phyloP scores from a whole-genome alignment of 208 protist species.

The Balamuthia mandrillaris region DNA sequence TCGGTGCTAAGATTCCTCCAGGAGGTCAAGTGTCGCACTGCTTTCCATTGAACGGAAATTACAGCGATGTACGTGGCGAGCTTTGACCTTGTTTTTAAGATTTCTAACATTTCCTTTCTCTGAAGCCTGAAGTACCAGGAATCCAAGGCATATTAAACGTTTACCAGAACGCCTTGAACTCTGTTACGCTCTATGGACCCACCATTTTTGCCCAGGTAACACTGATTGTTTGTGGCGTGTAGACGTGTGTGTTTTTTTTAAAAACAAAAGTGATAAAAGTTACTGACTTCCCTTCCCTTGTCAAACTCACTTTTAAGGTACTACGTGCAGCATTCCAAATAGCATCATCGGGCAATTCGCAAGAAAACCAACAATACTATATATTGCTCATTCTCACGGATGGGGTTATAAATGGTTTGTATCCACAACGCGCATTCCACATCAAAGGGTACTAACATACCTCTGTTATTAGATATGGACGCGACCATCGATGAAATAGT shows the following conservation, averaged over 20 bases:
- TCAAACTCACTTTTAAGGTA: too few species aligned
- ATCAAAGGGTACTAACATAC: too few species aligned
- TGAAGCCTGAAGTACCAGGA: constrained; percentile 58
- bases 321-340: too few species aligned
- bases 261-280: too few species aligned
- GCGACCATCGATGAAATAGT: background rate
- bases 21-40: background rate
- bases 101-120: background rate
- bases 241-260: too few species aligned
- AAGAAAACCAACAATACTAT: constrained; percentile 6
- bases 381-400: constrained; percentile 16
- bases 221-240: too few species aligned
- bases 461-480: constrained; percentile 15
- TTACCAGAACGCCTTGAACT: constrained; percentile 60
- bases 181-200: constrained; percentile 65
- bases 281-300: too few species aligned
- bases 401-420: too few species aligned
- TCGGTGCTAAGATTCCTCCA: constrained; percentile 14
- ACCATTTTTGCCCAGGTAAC: constrained; percentile 70
- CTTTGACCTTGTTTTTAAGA: too few species aligned
- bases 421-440: too few species aligned
- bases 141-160: constrained; percentile 68
- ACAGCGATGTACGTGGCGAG: background rate
- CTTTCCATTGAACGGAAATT: background rate
- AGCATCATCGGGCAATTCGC: too few species aligned